These are phyloP conservation scores for Podila horticola DNA, from an alignment of 192 early-diverging fungal genomes.

Conservation along the genomic window DNA sequence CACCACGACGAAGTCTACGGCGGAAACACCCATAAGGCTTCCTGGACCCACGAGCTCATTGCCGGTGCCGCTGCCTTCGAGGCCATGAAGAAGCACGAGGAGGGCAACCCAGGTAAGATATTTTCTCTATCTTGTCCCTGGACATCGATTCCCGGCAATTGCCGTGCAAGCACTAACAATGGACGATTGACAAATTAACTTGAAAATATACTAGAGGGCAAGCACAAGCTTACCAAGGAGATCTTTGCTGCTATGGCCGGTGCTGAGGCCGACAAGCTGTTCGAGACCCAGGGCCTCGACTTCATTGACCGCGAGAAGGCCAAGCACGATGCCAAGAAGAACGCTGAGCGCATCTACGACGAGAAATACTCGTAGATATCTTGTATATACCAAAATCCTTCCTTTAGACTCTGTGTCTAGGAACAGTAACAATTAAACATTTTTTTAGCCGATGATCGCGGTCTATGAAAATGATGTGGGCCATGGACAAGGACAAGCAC, in stretches of 20 bases:
- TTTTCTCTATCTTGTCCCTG: too few species aligned
- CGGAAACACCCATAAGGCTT: neutral
- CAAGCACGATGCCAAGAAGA: slow-evolving; percentile 39
- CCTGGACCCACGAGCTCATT: slow-evolving; percentile 3
- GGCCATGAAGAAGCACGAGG: slow-evolving; percentile 33
- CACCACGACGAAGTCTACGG: neutral
- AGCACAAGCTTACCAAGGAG: slow-evolving; percentile 32
- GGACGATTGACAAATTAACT: too few species aligned
- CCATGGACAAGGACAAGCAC: too few species aligned
- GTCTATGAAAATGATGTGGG: too few species aligned
- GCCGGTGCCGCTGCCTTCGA: slow-evolving; percentile 48
- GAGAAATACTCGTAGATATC: too few species aligned
- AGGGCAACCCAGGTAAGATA: too few species aligned
- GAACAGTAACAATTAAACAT: too few species aligned
- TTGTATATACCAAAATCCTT: too few species aligned
- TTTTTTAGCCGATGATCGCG: too few species aligned
- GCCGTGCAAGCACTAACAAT: too few species aligned
- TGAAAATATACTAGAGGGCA: slow-evolving; percentile 6
- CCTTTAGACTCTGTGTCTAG: too few species aligned
- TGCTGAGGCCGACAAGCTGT: slow-evolving; percentile 35
- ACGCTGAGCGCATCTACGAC: slow-evolving; percentile 37
- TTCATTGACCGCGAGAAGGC: slow-evolving; percentile 52
- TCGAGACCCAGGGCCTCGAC: slow-evolving; percentile 54
- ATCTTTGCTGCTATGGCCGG: slow-evolving; percentile 50
- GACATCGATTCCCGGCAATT: too few species aligned